phyloP scores from a whole-genome alignment of 805 yeast species.

The Nakazawaea molendinolei region DNA sequence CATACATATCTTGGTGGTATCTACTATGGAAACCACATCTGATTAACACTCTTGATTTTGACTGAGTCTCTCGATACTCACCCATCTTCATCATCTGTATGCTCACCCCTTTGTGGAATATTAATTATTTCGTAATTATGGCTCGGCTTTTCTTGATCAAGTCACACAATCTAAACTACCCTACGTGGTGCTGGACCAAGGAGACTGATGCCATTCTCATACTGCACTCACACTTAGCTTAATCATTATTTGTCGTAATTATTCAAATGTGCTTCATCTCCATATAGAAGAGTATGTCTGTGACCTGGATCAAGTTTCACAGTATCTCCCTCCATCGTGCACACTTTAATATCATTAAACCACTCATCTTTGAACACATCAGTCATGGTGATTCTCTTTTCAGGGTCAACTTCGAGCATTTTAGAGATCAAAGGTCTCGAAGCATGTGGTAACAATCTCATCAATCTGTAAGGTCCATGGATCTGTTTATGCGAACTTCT shows the following conservation, averaged over 20 bases:
- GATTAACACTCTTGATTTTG: too few relatives aligned
- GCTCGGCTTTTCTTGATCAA: too few relatives aligned
- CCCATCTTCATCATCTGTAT: too few relatives aligned
- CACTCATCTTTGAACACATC: slow-evolving; percentile 67
- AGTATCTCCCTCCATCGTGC: slow-evolving; percentile 42
- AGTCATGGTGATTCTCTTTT: slow-evolving; percentile 55
- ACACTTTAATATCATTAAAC: slow-evolving; percentile 55
- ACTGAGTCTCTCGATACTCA: too few relatives aligned
- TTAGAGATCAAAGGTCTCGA: slow-evolving; percentile 67
- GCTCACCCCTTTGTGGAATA: too few relatives aligned
- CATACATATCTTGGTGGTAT: too few relatives aligned
- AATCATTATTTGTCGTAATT: slow-evolving; percentile 4
- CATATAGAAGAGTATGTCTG: slow-evolving; percentile 39
- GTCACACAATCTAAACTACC: too few relatives aligned
- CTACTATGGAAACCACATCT: too few relatives aligned
- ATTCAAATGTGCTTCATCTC: slow-evolving; percentile 38
- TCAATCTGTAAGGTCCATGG: slow-evolving; percentile 77
- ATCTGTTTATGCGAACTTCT: slow-evolving; percentile 46
- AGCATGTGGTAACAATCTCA: slow-evolving; percentile 79
- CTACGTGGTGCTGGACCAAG: too few relatives aligned
- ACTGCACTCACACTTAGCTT: too few relatives aligned
- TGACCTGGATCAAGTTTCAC: slow-evolving; percentile 41
- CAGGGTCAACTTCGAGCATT: slow-evolving; percentile 59
- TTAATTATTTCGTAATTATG: too few relatives aligned
- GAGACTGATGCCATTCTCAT: neutral